A percentile compares a stretch with the other conserved stretches of the same genome.
phyloP scores from a whole-genome alignment of 2,329 filamentous ascomycete genomes.

The Colletotrichum chrysophilum region DNA sequence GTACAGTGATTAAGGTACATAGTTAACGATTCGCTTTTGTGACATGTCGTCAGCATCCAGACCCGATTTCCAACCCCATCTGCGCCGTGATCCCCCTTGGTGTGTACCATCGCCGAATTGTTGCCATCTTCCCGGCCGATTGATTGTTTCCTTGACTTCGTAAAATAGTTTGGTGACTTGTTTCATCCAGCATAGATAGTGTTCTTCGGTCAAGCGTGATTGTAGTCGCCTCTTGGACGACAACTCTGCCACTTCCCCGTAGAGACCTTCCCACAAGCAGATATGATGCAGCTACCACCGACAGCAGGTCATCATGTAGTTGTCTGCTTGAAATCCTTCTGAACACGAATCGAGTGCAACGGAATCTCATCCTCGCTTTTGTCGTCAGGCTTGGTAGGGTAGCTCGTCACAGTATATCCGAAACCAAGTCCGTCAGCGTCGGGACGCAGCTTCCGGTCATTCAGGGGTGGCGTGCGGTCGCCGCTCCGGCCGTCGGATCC shows the following conservation, averaged over 20 bases:
- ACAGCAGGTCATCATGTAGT: neutral
- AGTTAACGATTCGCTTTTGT: neutral
- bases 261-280: neutral
- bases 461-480: neutral
- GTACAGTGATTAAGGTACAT: neutral
- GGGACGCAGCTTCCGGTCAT: constrained; percentile 32
- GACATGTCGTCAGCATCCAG: neutral
- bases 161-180: neutral
- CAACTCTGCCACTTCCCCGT: neutral
- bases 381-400: constrained; percentile 28
- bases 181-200: neutral
- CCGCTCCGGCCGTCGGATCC: constrained; percentile 27
- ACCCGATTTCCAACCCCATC: neutral
- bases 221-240: neutral
- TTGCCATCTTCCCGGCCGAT: neutral
- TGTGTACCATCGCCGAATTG: neutral
- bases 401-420: constrained; percentile 35
- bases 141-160: neutral
- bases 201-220: neutral
- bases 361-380: constrained; percentile 41
- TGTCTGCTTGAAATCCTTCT: constrained; percentile 39
- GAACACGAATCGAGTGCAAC: constrained; percentile 41
- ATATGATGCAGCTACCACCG: neutral
- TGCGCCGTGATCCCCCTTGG: neutral
- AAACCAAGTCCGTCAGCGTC: constrained; percentile 31